Evolutionary conservation across 2,329 filamentous ascomycete species (phyloP).

Genomic region (Fusarium globosum): DNA sequence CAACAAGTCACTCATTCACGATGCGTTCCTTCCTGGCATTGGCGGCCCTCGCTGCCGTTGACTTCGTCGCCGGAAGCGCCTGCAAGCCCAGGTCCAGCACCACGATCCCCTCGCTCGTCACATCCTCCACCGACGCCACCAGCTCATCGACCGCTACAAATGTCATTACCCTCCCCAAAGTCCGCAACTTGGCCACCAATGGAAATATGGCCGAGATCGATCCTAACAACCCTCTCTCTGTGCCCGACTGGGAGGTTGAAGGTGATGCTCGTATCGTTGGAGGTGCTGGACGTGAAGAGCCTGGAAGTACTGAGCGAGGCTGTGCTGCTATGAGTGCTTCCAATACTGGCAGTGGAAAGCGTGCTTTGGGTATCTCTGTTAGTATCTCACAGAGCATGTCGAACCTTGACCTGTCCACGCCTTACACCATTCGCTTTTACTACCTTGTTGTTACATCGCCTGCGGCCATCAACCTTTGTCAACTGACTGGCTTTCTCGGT

Average conservation of each 20-base stretch:
- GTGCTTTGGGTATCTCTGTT: background rate
- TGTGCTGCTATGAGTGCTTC: constrained; percentile 13
- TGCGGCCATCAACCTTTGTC: background rate
- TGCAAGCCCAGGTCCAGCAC: constrained; percentile 6
- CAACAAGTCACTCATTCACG: background rate
- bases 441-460: constrained; percentile 1
- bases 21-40: constrained; percentile 1
- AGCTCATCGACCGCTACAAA: background rate
- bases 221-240: background rate
- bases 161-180: background rate
- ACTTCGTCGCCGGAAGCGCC: background rate
- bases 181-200: constrained; percentile 1
- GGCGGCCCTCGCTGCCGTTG: background rate
- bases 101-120: background rate
- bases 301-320: background rate
- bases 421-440: constrained; percentile 15
- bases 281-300: background rate
- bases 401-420: background rate
- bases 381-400: constrained; percentile 6
- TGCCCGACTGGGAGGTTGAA: background rate
- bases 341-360: background rate
- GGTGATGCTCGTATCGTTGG: constrained; percentile 8
- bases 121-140: background rate
- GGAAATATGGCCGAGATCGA: constrained; percentile 15
- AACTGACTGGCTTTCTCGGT: background rate